Evolutionary conservation across 371 early-diverging fungal genomes (phyloP), one percentile per base, ranked within the genome.

Genomic region (Rhizopus microsporus): DNA sequence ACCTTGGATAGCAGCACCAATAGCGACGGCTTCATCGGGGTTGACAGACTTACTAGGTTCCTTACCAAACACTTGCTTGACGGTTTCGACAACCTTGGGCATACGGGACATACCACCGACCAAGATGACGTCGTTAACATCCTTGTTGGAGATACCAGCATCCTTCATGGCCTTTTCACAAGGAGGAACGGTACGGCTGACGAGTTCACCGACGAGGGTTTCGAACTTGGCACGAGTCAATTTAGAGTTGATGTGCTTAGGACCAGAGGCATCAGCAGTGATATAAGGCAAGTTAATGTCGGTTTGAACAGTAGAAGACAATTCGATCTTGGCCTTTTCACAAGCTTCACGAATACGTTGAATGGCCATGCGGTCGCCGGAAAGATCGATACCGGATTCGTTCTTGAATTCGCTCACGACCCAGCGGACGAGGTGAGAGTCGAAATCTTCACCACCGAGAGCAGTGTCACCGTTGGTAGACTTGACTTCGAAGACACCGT

Each of bases 21-120:
- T 86, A 60, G 99, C 98, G 16, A 97, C 97, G 47, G 96, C 97
- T 76, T 96, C 96, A 68, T 98, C 99, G 32, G 99, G 98, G 83
- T 97, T 93, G 65, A 97, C 92, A 51, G 83, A 77, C 78, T 89
- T 92, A 72, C 85, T 67, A 30, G 97, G 94, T 51, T 93, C 89
- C 51, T 83, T 84, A 43, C 92, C 91, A 71, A 98, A 97, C 59
- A 93, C 78, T 13, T 74, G 59, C 74, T 92, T 89, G 70, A 97
- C 96, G n/a, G 88, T 80, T 58, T 92, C 90, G 66, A 93, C 84
- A 15, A 99, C 96, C 78, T 90, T 93, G 72, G 98, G 98, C 86
- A 98, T 92, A 69, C 96, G 88, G 42, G 96, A 89, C 94, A 95
- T 96, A 68, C 99, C 99, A 64, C 99, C 99, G 23, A 98, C 98